phyloP scores from a whole-genome alignment of 129 eudicot genomes.

The Lonicera japonica region DNA sequence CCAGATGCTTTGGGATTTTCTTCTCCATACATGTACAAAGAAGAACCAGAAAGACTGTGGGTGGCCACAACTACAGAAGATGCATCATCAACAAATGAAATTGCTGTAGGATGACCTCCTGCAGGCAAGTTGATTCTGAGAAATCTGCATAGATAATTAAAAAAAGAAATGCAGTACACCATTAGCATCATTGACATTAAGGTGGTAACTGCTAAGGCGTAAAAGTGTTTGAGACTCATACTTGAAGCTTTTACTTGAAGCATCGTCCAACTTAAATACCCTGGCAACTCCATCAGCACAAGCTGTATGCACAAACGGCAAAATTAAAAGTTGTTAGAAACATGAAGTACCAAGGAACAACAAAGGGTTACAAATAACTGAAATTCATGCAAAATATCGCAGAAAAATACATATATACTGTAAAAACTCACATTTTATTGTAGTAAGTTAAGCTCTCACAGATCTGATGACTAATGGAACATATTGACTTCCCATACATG shows the following conservation, averaged over 20 bases:
- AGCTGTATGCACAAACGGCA: constrained; percentile 50
- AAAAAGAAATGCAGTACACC: neutral
- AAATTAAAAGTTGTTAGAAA: neutral
- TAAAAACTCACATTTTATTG: neutral
- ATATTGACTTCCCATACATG: too few relatives aligned
- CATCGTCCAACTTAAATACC: constrained; percentile 88
- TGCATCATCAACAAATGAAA: constrained; percentile 78
- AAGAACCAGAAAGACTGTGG: constrained; percentile 68
- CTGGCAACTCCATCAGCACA: constrained; percentile 90
- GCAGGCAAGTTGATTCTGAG: constrained; percentile 89
- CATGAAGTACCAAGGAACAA: neutral
- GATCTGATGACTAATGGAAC: too few relatives aligned
- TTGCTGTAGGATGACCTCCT: constrained; percentile 83
- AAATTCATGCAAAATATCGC: neutral
- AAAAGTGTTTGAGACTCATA: constrained; percentile 24
- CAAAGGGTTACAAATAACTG: neutral
- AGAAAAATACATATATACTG: neutral
- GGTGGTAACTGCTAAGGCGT: constrained; percentile 1
- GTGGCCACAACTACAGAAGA: constrained; percentile 74
- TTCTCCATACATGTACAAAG: constrained; percentile 85
- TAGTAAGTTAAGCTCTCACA: too few relatives aligned
- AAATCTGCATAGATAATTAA: constrained; percentile 41
- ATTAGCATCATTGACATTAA: neutral
- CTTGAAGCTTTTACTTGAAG: constrained; percentile 92
- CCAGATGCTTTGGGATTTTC: constrained; percentile 59